A percentile compares a stretch with the other conserved stretches of the same genome.
Evolutionary conservation across 345 rosid genomes (phyloP).

Genomic region (Raphanus sativus): DNA sequence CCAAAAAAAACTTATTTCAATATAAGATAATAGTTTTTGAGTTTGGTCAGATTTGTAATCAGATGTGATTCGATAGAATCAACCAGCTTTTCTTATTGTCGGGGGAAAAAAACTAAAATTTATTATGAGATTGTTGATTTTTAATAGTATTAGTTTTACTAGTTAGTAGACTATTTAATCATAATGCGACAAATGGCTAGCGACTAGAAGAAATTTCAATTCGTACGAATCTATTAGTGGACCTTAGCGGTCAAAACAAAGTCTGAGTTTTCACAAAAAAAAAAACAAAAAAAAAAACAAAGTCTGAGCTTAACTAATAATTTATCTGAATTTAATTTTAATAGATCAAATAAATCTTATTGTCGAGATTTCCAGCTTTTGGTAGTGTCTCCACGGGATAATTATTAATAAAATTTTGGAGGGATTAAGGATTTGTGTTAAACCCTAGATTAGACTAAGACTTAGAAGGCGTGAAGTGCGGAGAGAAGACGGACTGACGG

Average conservation of each 20-base stretch:
- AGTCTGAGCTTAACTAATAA: constrained; percentile 3
- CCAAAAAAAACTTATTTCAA: neutral
- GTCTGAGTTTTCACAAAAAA: too few relatives aligned
- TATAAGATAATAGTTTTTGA: constrained; percentile 1
- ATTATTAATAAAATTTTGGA: neutral
- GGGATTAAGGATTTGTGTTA: constrained; percentile 12
- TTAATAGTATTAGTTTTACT: neutral
- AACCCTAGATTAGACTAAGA: constrained; percentile 1
- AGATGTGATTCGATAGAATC: constrained; percentile 31
- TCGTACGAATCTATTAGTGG: constrained; percentile 15
- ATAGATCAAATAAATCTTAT: neutral
- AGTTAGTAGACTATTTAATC: neutral
- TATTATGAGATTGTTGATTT: neutral
- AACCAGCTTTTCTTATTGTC: constrained; percentile 27
- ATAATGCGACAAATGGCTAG: neutral
- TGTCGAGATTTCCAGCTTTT: constrained; percentile 3
- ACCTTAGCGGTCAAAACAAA: constrained; percentile 25
- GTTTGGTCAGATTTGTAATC: constrained; percentile 35
- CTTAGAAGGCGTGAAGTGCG: constrained; percentile 54
- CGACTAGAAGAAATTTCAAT: neutral
- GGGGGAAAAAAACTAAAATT: neutral
- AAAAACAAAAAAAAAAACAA: too few relatives aligned
- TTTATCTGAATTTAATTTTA: neutral
- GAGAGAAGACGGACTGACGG: constrained; percentile 1
- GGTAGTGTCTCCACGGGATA: constrained; percentile 27